Base-by-base conservation (phyloP, 2,329 filamentous ascomycete species). In the Colletotrichum euphorbiae region DNA sequence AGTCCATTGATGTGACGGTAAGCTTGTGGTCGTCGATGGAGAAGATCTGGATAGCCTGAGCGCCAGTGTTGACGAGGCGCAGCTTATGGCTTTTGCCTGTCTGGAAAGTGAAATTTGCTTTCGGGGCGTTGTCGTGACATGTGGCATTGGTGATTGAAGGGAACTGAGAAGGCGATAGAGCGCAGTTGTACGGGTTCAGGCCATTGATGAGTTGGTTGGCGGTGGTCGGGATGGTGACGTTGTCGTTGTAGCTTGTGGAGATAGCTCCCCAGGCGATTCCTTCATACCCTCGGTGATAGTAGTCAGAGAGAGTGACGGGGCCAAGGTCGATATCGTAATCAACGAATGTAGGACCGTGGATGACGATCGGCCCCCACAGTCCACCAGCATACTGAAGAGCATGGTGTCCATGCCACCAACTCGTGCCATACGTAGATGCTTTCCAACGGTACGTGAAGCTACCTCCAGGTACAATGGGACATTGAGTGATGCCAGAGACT, bases 331-430 rank as follows among this genome's bases (percentile, higher is more conserved):
- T 79, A 62, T 90, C 87, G 72, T 88, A 88, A 69, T 85, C 80
- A 21, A 79, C 78, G 24, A 81, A 81, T 0, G 79, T 79, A 2
- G 87, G 87, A 0, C 86, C 85, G 67, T 89, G 81, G 68, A 90
- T 85, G 6, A 90, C 77, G 13, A 91, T 82, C 0, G 83, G 83
- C 0, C 89, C 89, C 28, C 84, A 80, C 1, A 90, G 77, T 1
- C 89, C 89, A 61, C 90, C 84, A 71, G 79, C 82, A 1, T 79
- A 75, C 68, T 82, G 80, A 0, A 80, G 72, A 5, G 81, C 79
- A 68, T 85, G 85, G 73, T 90, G 88, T 4, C 84, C 86, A 72
- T 90, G 89, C 72, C 88, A 90, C 85, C 85, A 89, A 9, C 81
- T 81, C 0, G 84, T 80, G 38, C 88, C 85, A 73, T 87, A 83